phyloP scores from a whole-genome alignment of 2,329 filamentous ascomycete genomes.

The Xylaria sp. region DNA sequence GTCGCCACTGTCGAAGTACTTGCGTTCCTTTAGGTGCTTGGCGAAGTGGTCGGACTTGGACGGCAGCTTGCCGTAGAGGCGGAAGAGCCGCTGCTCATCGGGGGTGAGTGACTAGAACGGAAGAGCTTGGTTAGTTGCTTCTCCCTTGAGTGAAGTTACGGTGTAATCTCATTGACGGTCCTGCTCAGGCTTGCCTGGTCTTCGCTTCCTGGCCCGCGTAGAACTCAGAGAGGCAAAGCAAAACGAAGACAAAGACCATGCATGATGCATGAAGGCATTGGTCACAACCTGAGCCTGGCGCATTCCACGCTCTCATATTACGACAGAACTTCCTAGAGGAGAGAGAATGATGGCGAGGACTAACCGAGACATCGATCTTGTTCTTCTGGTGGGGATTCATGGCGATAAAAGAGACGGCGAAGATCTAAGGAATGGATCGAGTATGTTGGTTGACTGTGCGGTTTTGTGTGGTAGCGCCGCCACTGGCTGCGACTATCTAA shows the following conservation, averaged over 20 bases:
- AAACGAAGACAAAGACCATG: conserved; percentile 28
- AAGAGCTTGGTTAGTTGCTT: conserved; percentile 11
- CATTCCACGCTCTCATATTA: conserved; percentile 2
- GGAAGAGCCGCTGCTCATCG: conserved; percentile 96
- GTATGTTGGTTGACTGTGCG: not conserved
- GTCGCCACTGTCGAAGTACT: conserved; percentile 97
- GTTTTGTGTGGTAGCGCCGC: conserved; percentile 7
- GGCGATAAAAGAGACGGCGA: conserved; percentile 47
- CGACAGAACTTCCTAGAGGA: not conserved
- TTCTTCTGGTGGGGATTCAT: conserved; percentile 99
- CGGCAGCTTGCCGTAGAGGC: conserved; percentile 96
- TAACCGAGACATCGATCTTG: conserved; percentile 95
- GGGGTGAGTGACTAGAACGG: conserved; percentile 81
- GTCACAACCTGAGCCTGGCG: not conserved
- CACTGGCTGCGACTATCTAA: not conserved
- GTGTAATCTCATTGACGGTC: not conserved
- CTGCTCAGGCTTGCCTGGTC: conserved; percentile 7
- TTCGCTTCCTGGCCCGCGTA: not conserved
- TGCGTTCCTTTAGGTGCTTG: conserved; percentile 99
- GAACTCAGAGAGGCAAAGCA: not conserved
- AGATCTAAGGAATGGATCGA: conserved; percentile 12
- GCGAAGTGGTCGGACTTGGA: conserved; percentile 96
- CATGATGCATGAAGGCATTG: not conserved
- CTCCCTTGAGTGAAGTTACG: not conserved
- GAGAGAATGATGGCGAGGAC: conserved; percentile 53